Evolutionary conservation across 2,329 filamentous ascomycete genomes (phyloP).

Genomic region (Xylariaceae sp.): DNA sequence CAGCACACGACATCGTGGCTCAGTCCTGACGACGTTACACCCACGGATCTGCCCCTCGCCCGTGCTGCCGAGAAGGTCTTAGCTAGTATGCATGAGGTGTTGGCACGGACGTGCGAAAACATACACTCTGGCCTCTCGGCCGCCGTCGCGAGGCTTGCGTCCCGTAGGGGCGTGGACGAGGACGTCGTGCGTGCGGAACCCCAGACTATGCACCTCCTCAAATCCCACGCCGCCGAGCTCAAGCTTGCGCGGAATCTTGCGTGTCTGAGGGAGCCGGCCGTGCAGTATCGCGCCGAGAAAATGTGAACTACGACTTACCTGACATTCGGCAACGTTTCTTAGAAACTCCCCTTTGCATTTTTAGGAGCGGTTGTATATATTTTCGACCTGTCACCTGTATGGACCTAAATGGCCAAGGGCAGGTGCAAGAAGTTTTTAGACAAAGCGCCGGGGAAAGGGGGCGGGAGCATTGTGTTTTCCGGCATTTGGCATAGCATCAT

Average conservation of each 20-base stretch:
- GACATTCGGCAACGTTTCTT: no score
- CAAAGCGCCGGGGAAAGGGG: not conserved
- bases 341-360: no score
- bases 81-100: constrained; percentile 88
- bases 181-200: constrained; percentile 47
- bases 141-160: constrained; percentile 48
- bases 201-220: constrained; percentile 69
- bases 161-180: constrained; percentile 21
- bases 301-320: no score
- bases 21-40: constrained; percentile 72
- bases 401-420: not conserved
- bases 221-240: constrained; percentile 88
- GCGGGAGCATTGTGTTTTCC: not conserved
- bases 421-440: not conserved
- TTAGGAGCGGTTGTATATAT: not conserved
- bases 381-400: not conserved
- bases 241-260: constrained; percentile 78
- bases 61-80: constrained; percentile 85
- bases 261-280: constrained; percentile 69
- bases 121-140: constrained; percentile 60
- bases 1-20: constrained; percentile 71
- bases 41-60: constrained; percentile 80
- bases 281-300: constrained; percentile 66
- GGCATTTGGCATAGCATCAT: constrained; percentile 1
- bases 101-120: constrained; percentile 71